phyloP scores from a whole-genome alignment of 2,329 filamentous ascomycete genomes.

The Aspergillus eucalypticola region DNA sequence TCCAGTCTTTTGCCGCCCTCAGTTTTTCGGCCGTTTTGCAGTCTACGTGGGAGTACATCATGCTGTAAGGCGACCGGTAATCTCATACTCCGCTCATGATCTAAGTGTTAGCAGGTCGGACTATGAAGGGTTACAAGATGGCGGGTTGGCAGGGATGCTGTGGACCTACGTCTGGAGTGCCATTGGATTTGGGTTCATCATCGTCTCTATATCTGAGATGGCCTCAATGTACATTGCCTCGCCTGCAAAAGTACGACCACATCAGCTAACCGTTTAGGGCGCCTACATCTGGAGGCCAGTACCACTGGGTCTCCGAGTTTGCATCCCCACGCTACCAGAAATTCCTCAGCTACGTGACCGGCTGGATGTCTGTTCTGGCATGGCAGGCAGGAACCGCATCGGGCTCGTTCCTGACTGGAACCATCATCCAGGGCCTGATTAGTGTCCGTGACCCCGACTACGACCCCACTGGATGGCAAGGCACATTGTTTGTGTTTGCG shows the following conservation, averaged over 20 bases:
- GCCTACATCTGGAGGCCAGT: conserved; percentile 60
- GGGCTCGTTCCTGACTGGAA: conserved; percentile 51
- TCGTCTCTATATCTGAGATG: conserved; percentile 64
- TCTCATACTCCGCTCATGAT: no score
- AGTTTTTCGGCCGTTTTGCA: conserved; percentile 39
- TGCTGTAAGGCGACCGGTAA: conserved; percentile 27
- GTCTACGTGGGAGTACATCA: conserved; percentile 39
- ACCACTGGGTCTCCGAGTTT: conserved; percentile 61
- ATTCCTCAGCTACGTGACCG: conserved; percentile 56
- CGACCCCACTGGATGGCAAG: conserved; percentile 48
- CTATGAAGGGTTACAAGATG: conserved; percentile 27
- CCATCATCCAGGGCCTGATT: conserved; percentile 50
- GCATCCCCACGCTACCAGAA: conserved; percentile 52
- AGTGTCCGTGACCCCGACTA: conserved; percentile 47
- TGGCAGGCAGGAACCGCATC: conserved; percentile 54
- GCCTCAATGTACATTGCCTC: conserved; percentile 34
- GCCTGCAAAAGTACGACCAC: background rate
- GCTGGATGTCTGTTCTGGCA: conserved; percentile 53
- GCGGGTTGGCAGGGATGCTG: conserved; percentile 28
- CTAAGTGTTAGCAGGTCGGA: conserved; percentile 20
- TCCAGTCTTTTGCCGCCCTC: conserved; percentile 35
- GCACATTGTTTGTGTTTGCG: conserved; percentile 52
- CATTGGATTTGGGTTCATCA: conserved; percentile 68
- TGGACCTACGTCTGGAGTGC: conserved; percentile 49
- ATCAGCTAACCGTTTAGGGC: conserved; percentile 36